Evolutionary conservation across 2,329 filamentous ascomycete genomes (phyloP).

Genomic region (Paramyrothecium sp.): DNA sequence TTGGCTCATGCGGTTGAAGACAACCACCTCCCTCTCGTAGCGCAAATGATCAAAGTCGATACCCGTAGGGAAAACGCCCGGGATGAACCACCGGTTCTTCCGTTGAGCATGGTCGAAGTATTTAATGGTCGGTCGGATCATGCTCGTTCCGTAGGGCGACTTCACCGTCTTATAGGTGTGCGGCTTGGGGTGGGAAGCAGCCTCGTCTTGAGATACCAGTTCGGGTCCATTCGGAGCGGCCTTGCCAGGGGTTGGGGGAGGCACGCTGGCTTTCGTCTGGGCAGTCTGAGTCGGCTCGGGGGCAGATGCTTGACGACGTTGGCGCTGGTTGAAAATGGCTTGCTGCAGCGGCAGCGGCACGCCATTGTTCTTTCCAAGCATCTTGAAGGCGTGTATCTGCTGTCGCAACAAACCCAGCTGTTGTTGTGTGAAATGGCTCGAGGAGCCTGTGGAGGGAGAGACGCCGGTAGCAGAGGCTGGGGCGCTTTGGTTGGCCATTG

Average conservation of each 20-base stretch:
- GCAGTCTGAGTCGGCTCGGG: constrained; percentile 40
- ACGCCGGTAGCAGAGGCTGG: constrained; percentile 29
- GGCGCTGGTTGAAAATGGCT: constrained; percentile 73
- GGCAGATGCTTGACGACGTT: constrained; percentile 59
- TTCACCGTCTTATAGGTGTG: constrained; percentile 71
- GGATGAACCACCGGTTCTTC: constrained; percentile 75
- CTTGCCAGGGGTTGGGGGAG: constrained; percentile 33
- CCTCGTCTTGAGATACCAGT: constrained; percentile 27
- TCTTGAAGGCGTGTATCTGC: constrained; percentile 90
- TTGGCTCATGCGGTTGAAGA: constrained; percentile 87
- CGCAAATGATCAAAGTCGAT: constrained; percentile 83
- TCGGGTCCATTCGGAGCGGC: constrained; percentile 35
- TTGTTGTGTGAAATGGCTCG: constrained; percentile 69
- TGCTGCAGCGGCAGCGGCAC: constrained; percentile 79
- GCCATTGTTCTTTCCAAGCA: constrained; percentile 82
- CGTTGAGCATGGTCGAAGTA: constrained; percentile 78
- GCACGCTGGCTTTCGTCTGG: constrained; percentile 25
- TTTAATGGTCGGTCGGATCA: constrained; percentile 61
- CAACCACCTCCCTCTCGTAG: constrained; percentile 81
- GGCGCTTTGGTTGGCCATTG: constrained; percentile 31
- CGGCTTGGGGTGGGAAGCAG: constrained; percentile 33
- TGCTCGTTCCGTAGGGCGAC: constrained; percentile 63
- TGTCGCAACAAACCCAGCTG: constrained; percentile 77
- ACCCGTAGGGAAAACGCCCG: constrained; percentile 84
- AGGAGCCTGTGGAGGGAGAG: constrained; percentile 22